Base-by-base conservation (phyloP, 2,329 filamentous ascomycete species). In the Colletotrichum lentis region DNA sequence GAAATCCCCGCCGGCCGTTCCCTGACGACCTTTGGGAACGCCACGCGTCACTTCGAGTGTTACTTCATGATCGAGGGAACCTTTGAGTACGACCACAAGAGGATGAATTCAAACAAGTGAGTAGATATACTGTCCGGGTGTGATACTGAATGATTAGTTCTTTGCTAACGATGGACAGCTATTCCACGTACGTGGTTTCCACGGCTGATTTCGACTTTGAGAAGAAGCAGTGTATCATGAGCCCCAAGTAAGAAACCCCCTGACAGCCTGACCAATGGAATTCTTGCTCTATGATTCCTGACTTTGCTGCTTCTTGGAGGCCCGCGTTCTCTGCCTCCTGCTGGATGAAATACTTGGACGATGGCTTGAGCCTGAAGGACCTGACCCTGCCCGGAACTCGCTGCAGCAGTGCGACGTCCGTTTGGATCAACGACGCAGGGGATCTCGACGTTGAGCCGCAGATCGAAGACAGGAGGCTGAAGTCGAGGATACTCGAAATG, bases 361-460 rank as follows among this genome's bases (percentile, higher is more conserved):
- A 35, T 10, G 35, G 56, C 0, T 3, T 43, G 8, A 47, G n/a
- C n/a, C 39, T 62, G 6, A 43, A 50, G 11, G 47, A 44, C 12
- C 47, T 66, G 22, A 62, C 57, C 7, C 35, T 66, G 2, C 57
- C 63, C 5, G 63, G 63, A 10, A 66, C 57, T 18, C 57, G 58
- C 0, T 55, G 31, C 37, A 66, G 63, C 24, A 55, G 63, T 56
- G 63, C 63, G 6, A 46, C 39, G 3, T 24, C 31, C 8, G n/a
- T 11, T 20, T 46, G 52, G 44, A 22, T 66, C 31, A 47, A 49
- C 10, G 58, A 62, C 1, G 50, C 49, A 12, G 43, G n/a, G 2
- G 22, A 62, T 1, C 24, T 50, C 2, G 50, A 66, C 1, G 1
- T 35, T 14, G 27, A 47, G 3, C 56, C 56, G 7, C 44, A 50